phyloP scores from a whole-genome alignment of 2,329 filamentous ascomycete genomes.

The Cordyceps farinosa region DNA sequence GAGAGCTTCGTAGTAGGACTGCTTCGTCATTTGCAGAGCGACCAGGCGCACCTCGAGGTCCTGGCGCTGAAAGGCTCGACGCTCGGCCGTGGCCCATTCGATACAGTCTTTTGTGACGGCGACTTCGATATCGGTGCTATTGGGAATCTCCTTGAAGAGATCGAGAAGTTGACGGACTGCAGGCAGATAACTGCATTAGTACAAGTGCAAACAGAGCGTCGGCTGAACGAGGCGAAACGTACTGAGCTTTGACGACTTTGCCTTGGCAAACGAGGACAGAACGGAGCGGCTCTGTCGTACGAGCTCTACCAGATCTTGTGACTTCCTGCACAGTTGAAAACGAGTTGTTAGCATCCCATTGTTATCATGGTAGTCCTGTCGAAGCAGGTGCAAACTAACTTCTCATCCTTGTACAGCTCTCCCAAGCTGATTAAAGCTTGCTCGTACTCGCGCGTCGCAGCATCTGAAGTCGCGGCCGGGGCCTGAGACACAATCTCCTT shows the following conservation, averaged over 20 bases:
- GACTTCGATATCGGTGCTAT: slow-evolving; percentile 92
- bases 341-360: slow-evolving; percentile 26
- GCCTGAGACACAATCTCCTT: slow-evolving; percentile 84
- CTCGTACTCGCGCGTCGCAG: slow-evolving; percentile 88
- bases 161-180: slow-evolving; percentile 94
- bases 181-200: slow-evolving; percentile 12
- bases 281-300: slow-evolving; percentile 87
- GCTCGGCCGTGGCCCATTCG: slow-evolving; percentile 96
- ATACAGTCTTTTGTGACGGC: slow-evolving; percentile 97
- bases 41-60: slow-evolving; percentile 97
- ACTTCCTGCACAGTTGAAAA: slow-evolving; percentile 51
- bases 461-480: slow-evolving; percentile 77
- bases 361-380: neutral
- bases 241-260: slow-evolving; percentile 98
- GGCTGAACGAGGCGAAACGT: slow-evolving; percentile 34
- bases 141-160: slow-evolving; percentile 88
- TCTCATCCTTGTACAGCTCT: slow-evolving; percentile 87
- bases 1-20: slow-evolving; percentile 94
- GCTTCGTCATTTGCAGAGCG: slow-evolving; percentile 91
- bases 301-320: slow-evolving; percentile 81
- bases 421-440: slow-evolving; percentile 81
- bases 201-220: neutral
- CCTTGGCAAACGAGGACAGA: slow-evolving; percentile 95
- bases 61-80: slow-evolving; percentile 93
- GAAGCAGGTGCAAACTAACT: slow-evolving; percentile 48